Conservation (phyloP, 176 grass and related monocot genomes). For the Oryza rufipogon region DNA sequence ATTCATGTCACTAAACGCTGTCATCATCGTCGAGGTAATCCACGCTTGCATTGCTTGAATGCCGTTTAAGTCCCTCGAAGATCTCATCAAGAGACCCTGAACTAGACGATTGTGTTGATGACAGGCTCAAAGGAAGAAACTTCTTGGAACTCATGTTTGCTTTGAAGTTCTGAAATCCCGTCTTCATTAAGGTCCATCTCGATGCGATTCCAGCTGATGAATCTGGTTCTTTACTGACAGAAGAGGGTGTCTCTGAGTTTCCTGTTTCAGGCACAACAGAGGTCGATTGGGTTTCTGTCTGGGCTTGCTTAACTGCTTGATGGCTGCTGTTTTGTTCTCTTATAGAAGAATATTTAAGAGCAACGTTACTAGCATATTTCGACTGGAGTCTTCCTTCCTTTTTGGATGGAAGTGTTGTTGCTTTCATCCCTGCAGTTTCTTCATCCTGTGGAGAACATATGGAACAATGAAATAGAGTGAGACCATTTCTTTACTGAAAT, state of each 20-base stretch:
- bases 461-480: neutral
- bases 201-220: conserved; percentile 38
- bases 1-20: conserved; percentile 9
- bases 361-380: conserved; percentile 47
- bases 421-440: conserved; percentile 44
- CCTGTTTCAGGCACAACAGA: conserved; percentile 40
- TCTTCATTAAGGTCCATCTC: conserved; percentile 75
- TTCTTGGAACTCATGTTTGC: conserved; percentile 53
- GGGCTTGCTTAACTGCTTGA: conserved; percentile 37
- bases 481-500: conserved; percentile 14
- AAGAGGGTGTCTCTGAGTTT: conserved; percentile 40
- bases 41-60: conserved; percentile 41
- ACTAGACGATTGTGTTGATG: conserved; percentile 34
- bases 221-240: neutral
- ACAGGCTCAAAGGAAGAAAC: conserved; percentile 51
- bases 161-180: conserved; percentile 61
- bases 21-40: conserved; percentile 45
- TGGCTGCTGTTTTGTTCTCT: conserved; percentile 41
- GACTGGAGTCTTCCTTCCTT: conserved; percentile 34
- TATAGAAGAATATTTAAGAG: conserved; percentile 58
- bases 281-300: conserved; percentile 40
- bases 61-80: conserved; percentile 69
- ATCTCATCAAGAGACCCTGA: conserved; percentile 77
- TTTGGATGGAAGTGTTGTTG: conserved; percentile 19
- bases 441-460: conserved; percentile 47